Conservation (phyloP, 2,329 filamentous ascomycete species). For the Sporothrix curviconia region DNA sequence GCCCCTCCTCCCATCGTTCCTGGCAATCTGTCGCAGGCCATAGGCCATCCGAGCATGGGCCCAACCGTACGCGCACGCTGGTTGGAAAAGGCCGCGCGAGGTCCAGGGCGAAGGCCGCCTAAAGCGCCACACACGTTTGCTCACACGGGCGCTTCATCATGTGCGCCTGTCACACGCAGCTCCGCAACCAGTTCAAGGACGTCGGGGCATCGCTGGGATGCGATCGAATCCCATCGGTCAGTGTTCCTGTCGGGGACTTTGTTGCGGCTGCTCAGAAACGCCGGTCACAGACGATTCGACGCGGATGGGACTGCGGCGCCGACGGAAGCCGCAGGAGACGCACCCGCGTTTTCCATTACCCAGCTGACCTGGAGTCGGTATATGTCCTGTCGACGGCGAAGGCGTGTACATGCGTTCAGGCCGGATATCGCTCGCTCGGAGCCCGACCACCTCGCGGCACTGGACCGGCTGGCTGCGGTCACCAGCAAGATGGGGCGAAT, state of each 20-base stretch:
- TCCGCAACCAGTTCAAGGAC: slow-evolving; percentile 5
- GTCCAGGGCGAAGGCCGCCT: not conserved
- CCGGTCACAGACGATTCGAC: not conserved
- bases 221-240: slow-evolving; percentile 14
- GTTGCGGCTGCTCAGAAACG: slow-evolving; percentile 15
- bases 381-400: slow-evolving; percentile 3
- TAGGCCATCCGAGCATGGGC: too few species aligned
- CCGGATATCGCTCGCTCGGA: slow-evolving; percentile 10
- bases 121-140: not conserved
- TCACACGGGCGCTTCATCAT: slow-evolving; percentile 10
- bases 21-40: too few species aligned
- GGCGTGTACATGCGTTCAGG: slow-evolving; percentile 17
- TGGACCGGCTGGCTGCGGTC: slow-evolving; percentile 8
- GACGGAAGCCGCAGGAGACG: not conserved
- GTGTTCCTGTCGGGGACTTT: slow-evolving; percentile 20
- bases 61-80: not conserved
- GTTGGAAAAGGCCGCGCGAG: not conserved
- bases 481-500: not conserved
- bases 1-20: too few species aligned
- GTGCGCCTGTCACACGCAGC: slow-evolving; percentile 10
- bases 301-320: not conserved
- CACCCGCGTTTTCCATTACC: slow-evolving; percentile 1
- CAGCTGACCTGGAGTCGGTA: slow-evolving; percentile 17
- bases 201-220: slow-evolving; percentile 9
- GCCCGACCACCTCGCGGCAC: slow-evolving; percentile 7